A percentile compares a stretch with the other conserved stretches of the same genome.
These are phyloP conservation scores for Euptelea pleiosperma DNA, from an alignment of 164 flowering plant species.

Conservation along the genomic window DNA sequence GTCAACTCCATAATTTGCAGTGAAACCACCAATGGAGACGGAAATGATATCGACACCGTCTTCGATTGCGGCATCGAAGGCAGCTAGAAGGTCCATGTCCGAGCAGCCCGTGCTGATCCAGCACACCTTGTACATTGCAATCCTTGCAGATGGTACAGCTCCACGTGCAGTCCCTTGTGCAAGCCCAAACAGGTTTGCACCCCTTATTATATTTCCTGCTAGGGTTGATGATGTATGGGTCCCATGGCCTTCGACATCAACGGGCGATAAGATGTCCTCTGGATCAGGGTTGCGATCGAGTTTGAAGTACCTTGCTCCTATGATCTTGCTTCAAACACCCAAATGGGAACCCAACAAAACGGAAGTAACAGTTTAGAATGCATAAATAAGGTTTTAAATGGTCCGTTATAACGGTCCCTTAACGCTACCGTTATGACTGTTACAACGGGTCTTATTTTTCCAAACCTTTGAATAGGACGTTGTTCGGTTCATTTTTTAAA, in stretches of 20 bases:
- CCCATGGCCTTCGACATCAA: constrained; percentile 70
- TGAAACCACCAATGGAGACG: constrained; percentile 52
- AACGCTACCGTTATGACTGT: too few species aligned
- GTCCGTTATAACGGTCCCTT: too few species aligned
- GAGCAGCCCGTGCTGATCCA: constrained; percentile 57
- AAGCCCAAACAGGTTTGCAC: constrained; percentile 60
- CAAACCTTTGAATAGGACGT: too few species aligned
- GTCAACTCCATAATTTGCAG: constrained; percentile 28
- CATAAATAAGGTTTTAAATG: too few species aligned
- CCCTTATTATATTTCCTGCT: constrained; percentile 44
- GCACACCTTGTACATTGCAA: constrained; percentile 84
- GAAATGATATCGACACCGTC: constrained; percentile 88
- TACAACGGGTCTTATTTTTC: too few species aligned
- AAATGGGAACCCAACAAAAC: background rate
- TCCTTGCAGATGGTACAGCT: constrained; percentile 64
- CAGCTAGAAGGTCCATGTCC: constrained; percentile 68
- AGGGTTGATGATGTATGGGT: constrained; percentile 79
- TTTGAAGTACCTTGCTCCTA: constrained; percentile 75
- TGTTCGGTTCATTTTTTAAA: too few species aligned
- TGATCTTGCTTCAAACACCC: constrained; percentile 43
- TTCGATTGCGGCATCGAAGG: constrained; percentile 67
- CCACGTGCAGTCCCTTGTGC: constrained; percentile 73
- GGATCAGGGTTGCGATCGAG: constrained; percentile 38
- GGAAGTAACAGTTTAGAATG: background rate
- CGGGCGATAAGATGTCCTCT: constrained; percentile 48